phyloP scores from a whole-genome alignment of 768 basidiomycete species.

The Boletales sp. region DNA sequence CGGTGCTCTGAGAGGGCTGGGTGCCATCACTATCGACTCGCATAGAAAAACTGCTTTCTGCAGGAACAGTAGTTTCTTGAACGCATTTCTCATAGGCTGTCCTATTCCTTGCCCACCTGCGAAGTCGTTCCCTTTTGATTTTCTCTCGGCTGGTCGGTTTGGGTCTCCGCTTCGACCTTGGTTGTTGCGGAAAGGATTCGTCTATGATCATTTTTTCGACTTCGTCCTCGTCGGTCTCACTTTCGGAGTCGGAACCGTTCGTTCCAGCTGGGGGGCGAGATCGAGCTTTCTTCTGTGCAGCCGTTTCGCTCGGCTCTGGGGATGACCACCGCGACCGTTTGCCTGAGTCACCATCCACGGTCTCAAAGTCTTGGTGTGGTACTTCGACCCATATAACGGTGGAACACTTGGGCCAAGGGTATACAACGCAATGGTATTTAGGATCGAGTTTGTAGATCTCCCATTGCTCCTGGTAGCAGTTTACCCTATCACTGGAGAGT shows the following conservation, averaged over 20 bases:
- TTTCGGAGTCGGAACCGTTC: slow-evolving; percentile 20
- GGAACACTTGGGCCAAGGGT: slow-evolving; percentile 35
- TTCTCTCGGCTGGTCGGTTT: slow-evolving; percentile 30
- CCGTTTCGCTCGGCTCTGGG: slow-evolving; percentile 15
- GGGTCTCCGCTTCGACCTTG: slow-evolving; percentile 13
- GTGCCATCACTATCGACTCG: slow-evolving; percentile 22
- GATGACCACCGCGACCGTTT: slow-evolving; percentile 29
- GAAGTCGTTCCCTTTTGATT: slow-evolving; percentile 23
- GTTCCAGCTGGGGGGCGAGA: slow-evolving; percentile 15
- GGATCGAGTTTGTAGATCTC: slow-evolving; percentile 83
- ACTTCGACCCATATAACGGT: slow-evolving; percentile 19
- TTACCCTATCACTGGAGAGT: slow-evolving; percentile 40
- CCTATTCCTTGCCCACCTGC: slow-evolving; percentile 27
- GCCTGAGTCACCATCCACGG: slow-evolving; percentile 8
- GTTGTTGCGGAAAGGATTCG: slow-evolving; percentile 19
- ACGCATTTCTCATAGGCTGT: slow-evolving; percentile 25
- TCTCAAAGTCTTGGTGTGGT: slow-evolving; percentile 5
- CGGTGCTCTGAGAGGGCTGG: slow-evolving; percentile 12
- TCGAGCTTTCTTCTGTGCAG: slow-evolving; percentile 26
- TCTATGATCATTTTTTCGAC: slow-evolving; percentile 52
- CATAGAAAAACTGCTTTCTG: slow-evolving; percentile 31
- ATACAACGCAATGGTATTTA: slow-evolving; percentile 63
- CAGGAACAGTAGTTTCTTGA: slow-evolving; percentile 26
- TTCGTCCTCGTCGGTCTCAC: slow-evolving; percentile 40
- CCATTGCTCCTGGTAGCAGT: slow-evolving; percentile 76